phyloP scores from a whole-genome alignment of 768 basidiomycete species.

The Omphalotus guepiniiformis region DNA sequence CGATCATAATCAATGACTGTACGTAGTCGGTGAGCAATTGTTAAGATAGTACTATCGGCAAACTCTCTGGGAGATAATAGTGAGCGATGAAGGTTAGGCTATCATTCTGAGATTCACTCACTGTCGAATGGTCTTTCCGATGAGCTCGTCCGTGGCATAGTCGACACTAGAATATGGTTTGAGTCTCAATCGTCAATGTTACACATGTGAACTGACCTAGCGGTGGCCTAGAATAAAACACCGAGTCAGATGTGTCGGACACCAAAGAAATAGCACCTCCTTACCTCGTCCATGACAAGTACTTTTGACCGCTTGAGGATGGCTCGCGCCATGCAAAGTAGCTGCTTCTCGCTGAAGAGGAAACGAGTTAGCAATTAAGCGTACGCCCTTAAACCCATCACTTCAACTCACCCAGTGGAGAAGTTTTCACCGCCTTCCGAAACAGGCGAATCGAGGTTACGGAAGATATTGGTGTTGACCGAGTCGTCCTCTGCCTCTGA shows the following conservation, averaged over 20 bases:
- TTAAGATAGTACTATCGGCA: slow-evolving; percentile 75
- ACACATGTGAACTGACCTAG: slow-evolving; percentile 39
- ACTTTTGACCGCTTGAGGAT: slow-evolving; percentile 76
- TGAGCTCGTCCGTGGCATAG: slow-evolving; percentile 86
- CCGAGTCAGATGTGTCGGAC: slow-evolving; percentile 8
- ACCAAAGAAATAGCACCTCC: slow-evolving; percentile 15
- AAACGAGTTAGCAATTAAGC: slow-evolving; percentile 1
- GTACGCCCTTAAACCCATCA: slow-evolving; percentile 1
- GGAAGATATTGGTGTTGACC: slow-evolving; percentile 73
- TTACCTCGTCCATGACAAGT: slow-evolving; percentile 80
- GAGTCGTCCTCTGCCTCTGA: slow-evolving; percentile 40
- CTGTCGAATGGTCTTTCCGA: slow-evolving; percentile 77
- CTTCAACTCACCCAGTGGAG: slow-evolving; percentile 62
- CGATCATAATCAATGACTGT: slow-evolving; percentile 84
- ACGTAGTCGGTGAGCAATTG: slow-evolving; percentile 75
- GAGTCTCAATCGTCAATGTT: no score
- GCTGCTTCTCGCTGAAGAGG: slow-evolving; percentile 62
- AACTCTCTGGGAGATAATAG: slow-evolving; percentile 49
- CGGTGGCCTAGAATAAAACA: slow-evolving; percentile 49
- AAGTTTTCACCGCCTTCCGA: slow-evolving; percentile 90
- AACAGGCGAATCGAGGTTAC: slow-evolving; percentile 66
- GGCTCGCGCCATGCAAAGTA: slow-evolving; percentile 87
- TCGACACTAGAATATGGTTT: slow-evolving; percentile 65
- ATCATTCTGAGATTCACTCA: slow-evolving; percentile 31
- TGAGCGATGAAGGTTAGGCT: neutral